Percentiles rank a stretch among this genome's conserved stretches.
phyloP scores from a whole-genome alignment of 1,139 yeast genomes.

The Yamadazyma atlantica region DNA sequence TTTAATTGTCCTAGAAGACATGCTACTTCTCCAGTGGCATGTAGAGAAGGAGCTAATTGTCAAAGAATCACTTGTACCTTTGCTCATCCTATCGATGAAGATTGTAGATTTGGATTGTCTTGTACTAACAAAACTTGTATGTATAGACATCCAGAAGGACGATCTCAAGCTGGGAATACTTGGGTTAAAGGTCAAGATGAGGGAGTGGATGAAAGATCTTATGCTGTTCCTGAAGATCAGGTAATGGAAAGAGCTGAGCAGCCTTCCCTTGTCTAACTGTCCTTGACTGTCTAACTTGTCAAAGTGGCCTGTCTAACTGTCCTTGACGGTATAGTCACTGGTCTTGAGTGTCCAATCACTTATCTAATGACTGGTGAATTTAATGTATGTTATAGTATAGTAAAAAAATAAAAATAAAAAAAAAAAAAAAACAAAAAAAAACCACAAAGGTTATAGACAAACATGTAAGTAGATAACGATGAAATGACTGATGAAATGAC shows the following conservation, averaged over 20 bases:
- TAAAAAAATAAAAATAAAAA: not conserved
- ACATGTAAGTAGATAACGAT: not conserved
- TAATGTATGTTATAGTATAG: constrained; percentile 3
- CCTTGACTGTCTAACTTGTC: too few relatives aligned
- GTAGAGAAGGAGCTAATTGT: constrained; percentile 81
- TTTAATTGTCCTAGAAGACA: constrained; percentile 80
- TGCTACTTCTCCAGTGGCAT: constrained; percentile 67
- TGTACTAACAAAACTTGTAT: constrained; percentile 72
- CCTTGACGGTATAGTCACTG: too few relatives aligned
- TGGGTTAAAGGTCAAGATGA: constrained; percentile 36
- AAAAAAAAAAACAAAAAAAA: constrained; percentile 3
- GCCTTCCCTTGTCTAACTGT: constrained; percentile 11
- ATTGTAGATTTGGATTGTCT: constrained; percentile 74
- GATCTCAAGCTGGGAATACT: constrained; percentile 43
- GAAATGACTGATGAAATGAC: not conserved
- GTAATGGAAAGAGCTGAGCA: constrained; percentile 70
- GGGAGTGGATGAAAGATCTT: constrained; percentile 55
- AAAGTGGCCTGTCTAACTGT: too few relatives aligned
- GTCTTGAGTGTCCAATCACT: too few relatives aligned
- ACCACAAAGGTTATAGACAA: not conserved
- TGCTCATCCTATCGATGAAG: constrained; percentile 75
- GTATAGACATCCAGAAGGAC: constrained; percentile 78
- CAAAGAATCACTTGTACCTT: constrained; percentile 78
- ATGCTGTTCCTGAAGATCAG: constrained; percentile 78
- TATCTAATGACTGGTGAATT: too few relatives aligned